Evolutionary conservation across 805 yeast genomes (phyloP).

Genomic region (Candida silvicultrix): DNA sequence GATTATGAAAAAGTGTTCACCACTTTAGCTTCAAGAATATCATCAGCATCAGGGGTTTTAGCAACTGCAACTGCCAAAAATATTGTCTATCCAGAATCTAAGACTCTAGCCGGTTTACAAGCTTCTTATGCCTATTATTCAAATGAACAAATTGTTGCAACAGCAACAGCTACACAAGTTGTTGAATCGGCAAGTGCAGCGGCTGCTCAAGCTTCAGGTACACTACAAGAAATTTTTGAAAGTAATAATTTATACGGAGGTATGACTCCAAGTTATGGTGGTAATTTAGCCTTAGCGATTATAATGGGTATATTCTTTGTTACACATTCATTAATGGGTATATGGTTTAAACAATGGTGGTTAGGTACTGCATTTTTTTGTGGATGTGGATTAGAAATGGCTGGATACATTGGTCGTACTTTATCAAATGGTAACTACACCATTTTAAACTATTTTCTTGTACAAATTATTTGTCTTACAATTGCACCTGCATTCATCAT

Average conservation of each 20-base stretch:
- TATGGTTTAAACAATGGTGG: slow-evolving; percentile 55
- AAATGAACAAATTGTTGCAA: slow-evolving; percentile 11
- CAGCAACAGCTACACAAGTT: slow-evolving; percentile 3
- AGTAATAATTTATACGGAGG: slow-evolving; percentile 26
- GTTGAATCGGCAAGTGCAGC: slow-evolving; percentile 8
- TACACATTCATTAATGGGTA: slow-evolving; percentile 35
- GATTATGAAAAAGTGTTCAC: neutral
- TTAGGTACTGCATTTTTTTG: slow-evolving; percentile 49
- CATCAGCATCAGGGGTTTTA: neutral
- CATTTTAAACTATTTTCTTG: slow-evolving; percentile 37
- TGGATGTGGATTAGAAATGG: slow-evolving; percentile 54
- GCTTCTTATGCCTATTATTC: slow-evolving; percentile 2
- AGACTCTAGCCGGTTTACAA: neutral
- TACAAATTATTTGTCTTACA: slow-evolving; percentile 65
- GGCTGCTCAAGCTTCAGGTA: slow-evolving; percentile 1
- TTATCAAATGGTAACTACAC: slow-evolving; percentile 33
- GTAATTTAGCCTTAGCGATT: slow-evolving; percentile 50
- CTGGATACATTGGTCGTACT: slow-evolving; percentile 63
- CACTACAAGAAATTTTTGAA: slow-evolving; percentile 3
- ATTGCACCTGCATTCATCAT: slow-evolving; percentile 78
- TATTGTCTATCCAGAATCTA: neutral
- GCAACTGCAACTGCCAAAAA: neutral
- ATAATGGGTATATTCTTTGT: slow-evolving; percentile 44
- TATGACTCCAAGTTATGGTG: slow-evolving; percentile 44
- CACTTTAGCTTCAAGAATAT: neutral